Base-by-base conservation (phyloP, 257 asterid species). In the Jaltomata sinuosa region DNA sequence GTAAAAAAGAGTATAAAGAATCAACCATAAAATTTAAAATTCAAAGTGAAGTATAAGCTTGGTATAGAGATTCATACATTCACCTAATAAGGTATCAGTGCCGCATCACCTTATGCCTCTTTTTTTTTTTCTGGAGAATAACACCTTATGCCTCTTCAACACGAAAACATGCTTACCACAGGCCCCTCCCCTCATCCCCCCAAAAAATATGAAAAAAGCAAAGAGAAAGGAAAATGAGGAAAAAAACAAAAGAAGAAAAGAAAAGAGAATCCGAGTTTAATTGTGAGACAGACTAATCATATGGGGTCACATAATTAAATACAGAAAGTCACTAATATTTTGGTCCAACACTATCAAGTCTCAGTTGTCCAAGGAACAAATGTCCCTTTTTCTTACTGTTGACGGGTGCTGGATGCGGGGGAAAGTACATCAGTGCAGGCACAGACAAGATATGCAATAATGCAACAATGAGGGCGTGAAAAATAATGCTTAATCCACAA, bases 1-100 rank as follows among this genome's bases (percentile, higher is more conserved):
- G 97, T 71, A 62, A 85, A 50, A 52, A 47, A 82, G 82, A 84
- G 81, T 71, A 42, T 25, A 82, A 84, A 38, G 42, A 54, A 85
- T 45, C 81, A 87, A 82, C 83, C 45, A 85, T 81, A 79, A 65
- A 84, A 49, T 36, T 72, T 53, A 86, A 61, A 45, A 42, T 85
- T 80, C 49, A 84, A 54, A 52, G 38, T 54, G 36, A 16, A 38
- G 19, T 68, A 55, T 47, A 69, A 81, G 59, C 40, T 45, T 16
- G 7, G 25, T 25, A 45, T 25, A 74, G 22, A 74, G 81, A 45
- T 65, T 31, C 72, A 29, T 64, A 64, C 42, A 15, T 64, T 64
- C 71, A 29, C 38, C 42, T 64, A 29, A 14, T 15, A 64, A 64
- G 42, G 22, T 29, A 64, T 64, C 72, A 64, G 11, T 29, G 72